phyloP scores from a whole-genome alignment of 768 basidiomycete species.

The Tricholoma furcatifolium region DNA sequence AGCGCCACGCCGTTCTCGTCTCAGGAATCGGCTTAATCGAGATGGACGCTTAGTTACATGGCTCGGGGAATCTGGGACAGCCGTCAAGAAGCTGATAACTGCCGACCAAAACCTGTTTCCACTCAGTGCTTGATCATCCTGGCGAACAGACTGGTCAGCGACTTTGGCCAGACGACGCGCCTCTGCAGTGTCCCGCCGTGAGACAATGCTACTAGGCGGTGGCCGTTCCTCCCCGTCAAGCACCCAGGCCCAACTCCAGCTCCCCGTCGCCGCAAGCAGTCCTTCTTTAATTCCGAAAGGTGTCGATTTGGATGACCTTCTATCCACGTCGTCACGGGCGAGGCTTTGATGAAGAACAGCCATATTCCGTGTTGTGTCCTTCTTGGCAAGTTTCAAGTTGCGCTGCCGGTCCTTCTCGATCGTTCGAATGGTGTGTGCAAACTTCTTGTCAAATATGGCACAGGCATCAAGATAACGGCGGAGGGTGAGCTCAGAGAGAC shows the following conservation, averaged over 20 bases:
- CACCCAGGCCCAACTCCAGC: conserved; percentile 86
- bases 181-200: conserved; percentile 84
- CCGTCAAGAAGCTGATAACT: conserved; percentile 63
- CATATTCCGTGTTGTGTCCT: conserved; percentile 59
- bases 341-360: conserved; percentile 42
- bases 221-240: conserved; percentile 77
- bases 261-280: conserved; percentile 44
- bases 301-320: conserved; percentile 14
- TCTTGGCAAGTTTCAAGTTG: conserved; percentile 61
- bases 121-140: conserved; percentile 56
- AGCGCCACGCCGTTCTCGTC: conserved; percentile 7
- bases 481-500: conserved; percentile 69
- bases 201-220: conserved; percentile 89
- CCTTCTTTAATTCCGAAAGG: conserved; percentile 31
- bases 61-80: conserved; percentile 37
- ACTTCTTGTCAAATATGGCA: conserved; percentile 65
- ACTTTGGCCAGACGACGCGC: conserved; percentile 70
- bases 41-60: conserved; percentile 7
- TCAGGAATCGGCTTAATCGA: conserved; percentile 7
- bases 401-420: conserved; percentile 69
- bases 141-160: conserved; percentile 65
- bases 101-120: conserved; percentile 74
- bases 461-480: conserved; percentile 74
- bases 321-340: conserved; percentile 28
- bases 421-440: conserved; percentile 47